Base-by-base conservation (phyloP, 2,329 filamentous ascomycete species). In the Aphanoascus verrucosus region DNA sequence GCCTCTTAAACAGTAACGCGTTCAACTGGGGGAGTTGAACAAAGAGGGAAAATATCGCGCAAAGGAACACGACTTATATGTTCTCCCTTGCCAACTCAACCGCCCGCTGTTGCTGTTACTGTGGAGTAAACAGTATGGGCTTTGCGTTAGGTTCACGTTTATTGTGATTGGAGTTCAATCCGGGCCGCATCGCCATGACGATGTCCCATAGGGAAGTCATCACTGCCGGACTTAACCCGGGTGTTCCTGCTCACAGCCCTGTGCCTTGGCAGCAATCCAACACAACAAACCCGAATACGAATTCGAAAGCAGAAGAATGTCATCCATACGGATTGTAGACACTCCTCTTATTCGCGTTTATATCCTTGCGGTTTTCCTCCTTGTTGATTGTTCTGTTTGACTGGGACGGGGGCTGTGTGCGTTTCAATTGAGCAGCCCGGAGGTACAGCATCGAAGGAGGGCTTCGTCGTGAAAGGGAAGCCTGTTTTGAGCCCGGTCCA, bases 241-340 rank as follows among this genome's bases (percentile, higher is more conserved):
- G 32, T 12, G 19, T 19, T 42, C 15, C 15, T 15, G 40, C 5
- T 42, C 15, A n/a, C 15, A 23, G 12, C 41, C 3, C 17, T 14
- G 14, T 15, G 41, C 8, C 17, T 23, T 44, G 12, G 41, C 11
- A 19, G 3, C 23, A 12, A 44, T 14, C 23, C 41, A 20, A 19
- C 31, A 49, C 19, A 14, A 5, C 17, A 31, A 32, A 15, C n/a
- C 47, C 47, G 47, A 49, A 49, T 41, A 49, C 47, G 47, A 40
- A 41, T 49, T 5, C 47, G 37, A 32, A 41, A 32, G 1, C 20
- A 20, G 19, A 31, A 12, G 20, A n/a, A 12, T n/a, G n/a, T 37
- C 35, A 4, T 12, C 3, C 9, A 11, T 37, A 45, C 8, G 31
- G 31, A 45, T 4, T n/a, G 12, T 12, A 45, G 15, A 45, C 31